Base-by-base conservation (phyloP, 345 rosid genomes). In the Lepidium aucheri region DNA sequence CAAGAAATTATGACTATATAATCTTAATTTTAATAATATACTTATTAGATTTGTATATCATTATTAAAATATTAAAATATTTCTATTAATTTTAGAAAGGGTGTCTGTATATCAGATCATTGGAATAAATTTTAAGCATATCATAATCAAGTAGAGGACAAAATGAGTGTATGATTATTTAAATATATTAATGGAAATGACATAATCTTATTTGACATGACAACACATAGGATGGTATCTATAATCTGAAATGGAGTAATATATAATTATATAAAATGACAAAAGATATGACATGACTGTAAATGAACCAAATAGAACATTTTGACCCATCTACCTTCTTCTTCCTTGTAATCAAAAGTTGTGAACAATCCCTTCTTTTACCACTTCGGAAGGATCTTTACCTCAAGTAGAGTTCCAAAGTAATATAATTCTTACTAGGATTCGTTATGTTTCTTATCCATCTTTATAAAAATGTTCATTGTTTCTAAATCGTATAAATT, bases 141-240 rank as follows among this genome's bases (percentile, higher is more conserved):
- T 20, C 55, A 55, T 18, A 44, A 10, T 22, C 53, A 13, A 32
- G 67, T 60, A 41, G 18, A 51, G 22, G 45, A 60, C 53, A 69
- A 69, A 51, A 1, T 3, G 60, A 42, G 53, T 39, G 57, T 64
- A 35, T 63, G 30, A 54, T 33, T 56, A 24, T 55, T 56, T 72
- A 47, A 30, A 64, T 71, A 53, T 63, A 53, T 38, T 7, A 18
- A 3, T 54, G 51, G 16, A 63, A 63, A 70, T 54, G 57, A 70
- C 50, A 44, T 53, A 56, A 47, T 63, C 53, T 56, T 57, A 39
- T 49, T 47, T 56, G 76, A 72, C 64, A 72, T 56, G 76, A 72
- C 76, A 72, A 72, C 65, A 64, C 76, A 64, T 40, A 46, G 30
- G 65, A 26, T 47, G 22, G 22, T 20, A 56, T 64, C 70, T 64